Base-by-base conservation (phyloP, 179 eudicot species). In the Spinacia oleracea region DNA sequence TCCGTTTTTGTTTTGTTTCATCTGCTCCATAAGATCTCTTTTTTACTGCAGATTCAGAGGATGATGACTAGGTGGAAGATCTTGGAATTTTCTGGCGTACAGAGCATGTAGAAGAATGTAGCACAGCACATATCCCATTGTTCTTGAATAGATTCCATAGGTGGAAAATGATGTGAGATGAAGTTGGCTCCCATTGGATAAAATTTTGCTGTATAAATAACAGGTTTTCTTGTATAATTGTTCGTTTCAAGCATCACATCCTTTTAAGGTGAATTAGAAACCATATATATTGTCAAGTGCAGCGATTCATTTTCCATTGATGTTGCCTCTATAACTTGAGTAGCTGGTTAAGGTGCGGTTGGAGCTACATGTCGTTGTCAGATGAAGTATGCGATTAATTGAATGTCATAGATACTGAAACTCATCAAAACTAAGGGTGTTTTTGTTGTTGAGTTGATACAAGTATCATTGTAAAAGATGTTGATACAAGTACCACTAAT, bases 21-120 rank as follows among this genome's bases (percentile, higher is more conserved):
- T 72, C 35, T 60, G 34, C 12, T 20, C 45, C 71, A 40, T 71
- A 76, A 71, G 1, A 42, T 34, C 9, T 62, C 0, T 63, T 71
- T 75, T 70, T 23, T 70, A 32, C 59, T 85, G 85, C 91, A 88
- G 89, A 86, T 83, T 88, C 91, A 11, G 91, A 88, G 81, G 89
- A 86, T 56, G 91, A 88, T 25, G 88, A 88, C 45, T 86, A 84
- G 83, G 51, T 75, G 77, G 70, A 73, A 35, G 73, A 55, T 43
- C 35, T 51, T 51, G 59, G 35, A 65, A 38, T 32, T 43, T 45
- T 20, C 59, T 59, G 56, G 56, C 63, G 60, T 21, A 82, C 48
- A 35, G 58, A 75, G 10, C 51, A 31, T 64, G 56, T 76, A 64
- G 80, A 53, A 79, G 55, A 69, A 58, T 45, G 72, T 74, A 74